Evolutionary conservation across 192 early-diverging fungal species (phyloP).

Genomic region (Podila horticola): DNA sequence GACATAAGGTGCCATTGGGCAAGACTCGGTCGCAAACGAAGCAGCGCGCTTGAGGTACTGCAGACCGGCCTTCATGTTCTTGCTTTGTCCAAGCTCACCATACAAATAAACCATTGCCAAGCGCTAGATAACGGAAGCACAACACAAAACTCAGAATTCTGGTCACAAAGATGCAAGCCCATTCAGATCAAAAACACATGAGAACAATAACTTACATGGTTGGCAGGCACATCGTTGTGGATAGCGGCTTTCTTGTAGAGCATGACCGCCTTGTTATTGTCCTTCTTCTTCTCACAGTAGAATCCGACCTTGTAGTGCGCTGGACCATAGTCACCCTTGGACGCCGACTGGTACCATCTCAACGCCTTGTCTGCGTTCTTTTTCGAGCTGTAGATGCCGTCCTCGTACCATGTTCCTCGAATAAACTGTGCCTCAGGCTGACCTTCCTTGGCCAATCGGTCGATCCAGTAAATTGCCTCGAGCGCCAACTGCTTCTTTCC

Average conservation of each 20-base stretch:
- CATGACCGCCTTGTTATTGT: slow-evolving; percentile 69
- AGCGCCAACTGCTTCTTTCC: slow-evolving; percentile 53
- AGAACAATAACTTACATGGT: slow-evolving; percentile 57
- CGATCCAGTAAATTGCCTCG: slow-evolving; percentile 81
- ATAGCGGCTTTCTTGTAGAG: slow-evolving; percentile 77
- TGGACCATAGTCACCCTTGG: slow-evolving; percentile 71
- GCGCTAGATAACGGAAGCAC: slow-evolving; percentile 57
- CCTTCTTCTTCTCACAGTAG: slow-evolving; percentile 71
- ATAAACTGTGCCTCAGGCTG: slow-evolving; percentile 81
- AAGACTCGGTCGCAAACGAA: slow-evolving; percentile 71
- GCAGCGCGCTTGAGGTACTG: slow-evolving; percentile 85
- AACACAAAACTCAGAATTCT: background rate
- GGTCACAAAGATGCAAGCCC: background rate
- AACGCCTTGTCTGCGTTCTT: slow-evolving; percentile 74
- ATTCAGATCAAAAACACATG: background rate
- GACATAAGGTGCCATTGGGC: slow-evolving; percentile 80
- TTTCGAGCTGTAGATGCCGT: slow-evolving; percentile 66
- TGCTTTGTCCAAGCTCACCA: slow-evolving; percentile 74
- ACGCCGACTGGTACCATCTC: slow-evolving; percentile 68
- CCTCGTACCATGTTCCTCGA: slow-evolving; percentile 76
- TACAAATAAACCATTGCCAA: slow-evolving; percentile 80
- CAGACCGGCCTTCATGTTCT: slow-evolving; percentile 81
- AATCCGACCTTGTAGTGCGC: slow-evolving; percentile 74
- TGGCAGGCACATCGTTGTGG: slow-evolving; percentile 71
- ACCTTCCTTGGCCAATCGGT: slow-evolving; percentile 73